Evolutionary conservation across 495 filamentous ascomycete genomes (phyloP).

Genomic region (Neurospora sp.): DNA sequence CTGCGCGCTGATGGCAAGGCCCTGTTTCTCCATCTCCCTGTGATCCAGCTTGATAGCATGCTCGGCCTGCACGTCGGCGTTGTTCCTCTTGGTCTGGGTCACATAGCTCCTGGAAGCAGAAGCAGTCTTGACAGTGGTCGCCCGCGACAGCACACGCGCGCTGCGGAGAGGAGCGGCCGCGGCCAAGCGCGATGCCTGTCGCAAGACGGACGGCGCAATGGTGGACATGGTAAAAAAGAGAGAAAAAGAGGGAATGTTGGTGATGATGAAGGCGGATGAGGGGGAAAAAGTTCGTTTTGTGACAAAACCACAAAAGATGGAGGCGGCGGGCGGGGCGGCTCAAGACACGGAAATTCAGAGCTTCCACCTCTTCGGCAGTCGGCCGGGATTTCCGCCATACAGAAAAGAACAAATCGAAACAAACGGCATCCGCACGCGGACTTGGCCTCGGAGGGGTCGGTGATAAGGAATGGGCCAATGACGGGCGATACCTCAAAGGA

Average conservation of each 20-base stretch:
- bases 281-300: slow-evolving; percentile 4
- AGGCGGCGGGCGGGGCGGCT: not conserved
- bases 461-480: not conserved
- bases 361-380: not conserved
- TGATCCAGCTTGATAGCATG: slow-evolving; percentile 76
- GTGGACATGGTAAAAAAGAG: slow-evolving; percentile 50
- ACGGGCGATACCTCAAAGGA: not conserved
- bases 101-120: slow-evolving; percentile 56
- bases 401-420: not conserved
- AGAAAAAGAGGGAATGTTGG: slow-evolving; percentile 1
- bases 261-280: not conserved
- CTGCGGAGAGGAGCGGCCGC: slow-evolving; percentile 40
- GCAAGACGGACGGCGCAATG: slow-evolving; percentile 59
- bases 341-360: not conserved
- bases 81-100: slow-evolving; percentile 66
- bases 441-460: not conserved
- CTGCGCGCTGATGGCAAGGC: slow-evolving; percentile 49
- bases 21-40: slow-evolving; percentile 68
- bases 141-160: slow-evolving; percentile 32
- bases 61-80: slow-evolving; percentile 75
- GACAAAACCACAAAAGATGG: not conserved
- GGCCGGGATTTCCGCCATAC: not conserved
- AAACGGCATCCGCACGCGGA: not conserved
- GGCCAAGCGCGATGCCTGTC: slow-evolving; percentile 67
- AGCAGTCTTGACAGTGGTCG: slow-evolving; percentile 23